Evolutionary conservation across 352 stramenopile species (phyloP).

Genomic region (Phytophthora meadii): DNA sequence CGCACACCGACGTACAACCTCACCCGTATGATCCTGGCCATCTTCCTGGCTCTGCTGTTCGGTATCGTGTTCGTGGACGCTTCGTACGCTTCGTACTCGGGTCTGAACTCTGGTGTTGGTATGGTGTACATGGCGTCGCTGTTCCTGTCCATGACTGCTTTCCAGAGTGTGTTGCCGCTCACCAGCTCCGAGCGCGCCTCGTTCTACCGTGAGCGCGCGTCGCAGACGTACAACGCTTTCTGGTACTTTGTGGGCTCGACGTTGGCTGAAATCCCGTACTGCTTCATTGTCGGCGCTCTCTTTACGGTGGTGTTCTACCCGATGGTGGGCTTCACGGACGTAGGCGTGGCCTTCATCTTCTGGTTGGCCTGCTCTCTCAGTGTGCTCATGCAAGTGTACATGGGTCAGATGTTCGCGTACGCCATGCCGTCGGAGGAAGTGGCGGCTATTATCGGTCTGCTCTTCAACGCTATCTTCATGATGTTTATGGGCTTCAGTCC

Average conservation of each 20-base stretch:
- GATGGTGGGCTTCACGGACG: slow-evolving; percentile 42
- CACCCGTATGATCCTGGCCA: slow-evolving; percentile 60
- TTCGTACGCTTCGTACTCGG: slow-evolving; percentile 39
- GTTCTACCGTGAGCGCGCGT: slow-evolving; percentile 82
- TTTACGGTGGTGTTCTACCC: slow-evolving; percentile 47
- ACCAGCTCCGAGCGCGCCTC: slow-evolving; percentile 60
- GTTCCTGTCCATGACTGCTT: slow-evolving; percentile 68
- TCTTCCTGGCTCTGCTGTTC: slow-evolving; percentile 73
- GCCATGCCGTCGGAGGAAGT: slow-evolving; percentile 36
- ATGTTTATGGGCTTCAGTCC: slow-evolving; percentile 45
- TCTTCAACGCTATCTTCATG: slow-evolving; percentile 45
- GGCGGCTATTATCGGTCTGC: slow-evolving; percentile 33
- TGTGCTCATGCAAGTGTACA: slow-evolving; percentile 42
- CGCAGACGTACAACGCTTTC: slow-evolving; percentile 77
- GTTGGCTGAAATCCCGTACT: slow-evolving; percentile 72
- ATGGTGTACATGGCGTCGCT: slow-evolving; percentile 64
- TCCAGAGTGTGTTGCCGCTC: slow-evolving; percentile 71
- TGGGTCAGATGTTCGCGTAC: slow-evolving; percentile 42
- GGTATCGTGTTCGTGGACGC: slow-evolving; percentile 57
- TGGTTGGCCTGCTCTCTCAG: slow-evolving; percentile 32
- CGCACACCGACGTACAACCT: slow-evolving; percentile 76
- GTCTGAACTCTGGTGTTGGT: slow-evolving; percentile 51
- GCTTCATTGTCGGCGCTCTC: slow-evolving; percentile 40
- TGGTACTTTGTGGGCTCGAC: slow-evolving; percentile 61
- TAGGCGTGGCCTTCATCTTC: slow-evolving; percentile 27